Evolutionary conservation across 176 grass and related monocot genomes (phyloP), one percentile per base, ranked within the genome.

Genomic region (Triticum monococcum): DNA sequence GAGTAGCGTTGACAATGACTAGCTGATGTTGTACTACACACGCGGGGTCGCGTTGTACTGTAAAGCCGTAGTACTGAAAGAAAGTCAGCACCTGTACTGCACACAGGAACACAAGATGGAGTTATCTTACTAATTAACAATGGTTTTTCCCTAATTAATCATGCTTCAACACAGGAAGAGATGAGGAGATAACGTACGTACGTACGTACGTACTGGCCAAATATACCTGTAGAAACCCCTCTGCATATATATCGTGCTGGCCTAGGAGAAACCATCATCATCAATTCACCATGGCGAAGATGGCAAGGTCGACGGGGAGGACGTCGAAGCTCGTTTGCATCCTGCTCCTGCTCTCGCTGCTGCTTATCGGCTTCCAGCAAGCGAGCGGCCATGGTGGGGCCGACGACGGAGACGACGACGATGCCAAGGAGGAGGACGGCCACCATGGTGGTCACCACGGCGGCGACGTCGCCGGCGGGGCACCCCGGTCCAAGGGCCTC

Each of bases 71-170:
- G 91, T 93, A 90, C 88, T 90, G 17, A 62, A 40, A 26, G 59
- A 88, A 90, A 84, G 91, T 88, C 91, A 88, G 78, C 80, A n/a
- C 40, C 86, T 81, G 79, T 81, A 81, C 79, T 81, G 64, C 79
- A 68, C 26, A n/a, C 22, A 50, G 0, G 3, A 62, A 24, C 59
- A 62, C 59, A 23, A 24, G 4, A 20, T 72, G 5, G 35, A 20
- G n/a, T 72, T 72, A 23, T 37, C 69, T 2, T 23, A 40, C 59
- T 1, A 1, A 37, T 41, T 72, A 11, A 41, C 0, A 0, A 23
- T 20, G 18, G 43, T 20, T 22, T 72, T 52, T 3, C 2, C 0
- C 22, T 11, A 43, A 57, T 0, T 3, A 57, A 57, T 57, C 54
- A 57, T 57, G 54, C 54, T 57, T 57, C 54, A 57, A 8, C 18